Evolutionary conservation across 345 rosid species (phyloP).

Genomic region (Trapa incisa): DNA sequence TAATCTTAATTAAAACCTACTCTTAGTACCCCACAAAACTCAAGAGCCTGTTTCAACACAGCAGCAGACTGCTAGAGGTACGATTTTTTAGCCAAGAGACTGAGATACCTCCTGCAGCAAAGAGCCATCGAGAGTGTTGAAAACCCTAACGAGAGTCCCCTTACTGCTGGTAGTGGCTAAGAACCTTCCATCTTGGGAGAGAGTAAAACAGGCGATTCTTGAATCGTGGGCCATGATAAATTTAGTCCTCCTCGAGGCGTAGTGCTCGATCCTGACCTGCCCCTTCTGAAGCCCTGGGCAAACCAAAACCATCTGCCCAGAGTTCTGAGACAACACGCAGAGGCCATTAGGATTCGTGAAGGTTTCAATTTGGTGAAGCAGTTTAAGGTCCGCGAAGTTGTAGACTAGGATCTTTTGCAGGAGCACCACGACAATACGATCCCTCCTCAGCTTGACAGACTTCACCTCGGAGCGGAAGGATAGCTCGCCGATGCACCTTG

Average conservation of each 20-base stretch:
- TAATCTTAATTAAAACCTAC: no score
- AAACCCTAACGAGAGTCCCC: slow-evolving; percentile 40
- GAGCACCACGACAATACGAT: slow-evolving; percentile 23
- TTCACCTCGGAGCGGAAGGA: slow-evolving; percentile 32
- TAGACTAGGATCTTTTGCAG: slow-evolving; percentile 29
- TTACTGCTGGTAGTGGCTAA: slow-evolving; percentile 38
- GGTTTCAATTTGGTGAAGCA: slow-evolving; percentile 33
- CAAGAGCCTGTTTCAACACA: neutral
- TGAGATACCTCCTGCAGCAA: slow-evolving; percentile 36
- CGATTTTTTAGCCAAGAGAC: neutral
- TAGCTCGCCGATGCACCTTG: slow-evolving; percentile 27
- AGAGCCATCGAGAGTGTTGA: slow-evolving; percentile 29
- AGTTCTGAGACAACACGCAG: slow-evolving; percentile 28
- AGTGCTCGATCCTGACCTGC: slow-evolving; percentile 35
- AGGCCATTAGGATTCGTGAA: slow-evolving; percentile 28
- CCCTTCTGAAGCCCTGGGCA: slow-evolving; percentile 37
- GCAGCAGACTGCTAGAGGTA: neutral
- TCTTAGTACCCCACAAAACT: no score
- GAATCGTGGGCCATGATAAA: slow-evolving; percentile 36
- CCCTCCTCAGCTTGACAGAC: slow-evolving; percentile 26
- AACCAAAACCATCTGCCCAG: slow-evolving; percentile 27
- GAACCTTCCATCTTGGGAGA: slow-evolving; percentile 32
- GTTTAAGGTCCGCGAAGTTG: slow-evolving; percentile 24
- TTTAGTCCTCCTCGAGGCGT: slow-evolving; percentile 25
- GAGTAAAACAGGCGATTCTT: slow-evolving; percentile 19